A percentile compares a stretch with the other conserved stretches of the same genome.
Evolutionary conservation across 2,329 filamentous ascomycete genomes (phyloP).

Genomic region (Xylaria sp.): DNA sequence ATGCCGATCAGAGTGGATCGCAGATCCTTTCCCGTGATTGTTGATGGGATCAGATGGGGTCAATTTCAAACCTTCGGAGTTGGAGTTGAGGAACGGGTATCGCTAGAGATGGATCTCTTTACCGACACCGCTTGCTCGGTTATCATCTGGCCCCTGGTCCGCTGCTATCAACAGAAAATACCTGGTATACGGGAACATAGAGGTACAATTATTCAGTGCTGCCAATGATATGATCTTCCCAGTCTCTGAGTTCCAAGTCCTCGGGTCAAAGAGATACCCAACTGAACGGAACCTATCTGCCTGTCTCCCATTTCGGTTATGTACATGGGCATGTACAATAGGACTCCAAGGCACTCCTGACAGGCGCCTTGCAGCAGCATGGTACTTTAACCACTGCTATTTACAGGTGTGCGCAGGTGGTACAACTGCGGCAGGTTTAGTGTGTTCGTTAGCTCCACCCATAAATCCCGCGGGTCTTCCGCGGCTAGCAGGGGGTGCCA

Average conservation of each 20-base stretch:
- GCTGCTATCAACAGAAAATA: not conserved
- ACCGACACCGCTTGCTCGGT: constrained; percentile 3
- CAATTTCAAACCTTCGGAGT: not conserved
- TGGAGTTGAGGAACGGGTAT: not conserved
- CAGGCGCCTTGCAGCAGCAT: not conserved
- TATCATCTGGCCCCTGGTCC: constrained; percentile 16
- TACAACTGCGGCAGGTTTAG: too few species aligned
- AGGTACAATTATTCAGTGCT: not conserved
- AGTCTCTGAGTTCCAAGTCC: constrained; percentile 12
- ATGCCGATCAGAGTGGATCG: not conserved
- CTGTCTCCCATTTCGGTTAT: not conserved
- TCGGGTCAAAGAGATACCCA: constrained; percentile 10
- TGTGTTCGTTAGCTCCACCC: not conserved
- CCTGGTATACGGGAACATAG: not conserved
- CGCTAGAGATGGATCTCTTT: too few species aligned
- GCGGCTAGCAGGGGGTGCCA: constrained; percentile 20
- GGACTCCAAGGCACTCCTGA: not conserved
- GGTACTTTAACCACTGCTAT: not conserved
- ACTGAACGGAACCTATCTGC: not conserved
- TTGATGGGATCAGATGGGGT: too few species aligned
- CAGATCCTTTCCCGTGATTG: not conserved
- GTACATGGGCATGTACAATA: too few species aligned
- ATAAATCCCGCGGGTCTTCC: not conserved
- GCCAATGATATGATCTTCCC: not conserved
- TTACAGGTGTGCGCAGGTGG: too few species aligned